Evolutionary conservation across 352 stramenopile genomes (phyloP), one percentile per base, ranked within the genome.

Genomic region (Pythium phragmitis): DNA sequence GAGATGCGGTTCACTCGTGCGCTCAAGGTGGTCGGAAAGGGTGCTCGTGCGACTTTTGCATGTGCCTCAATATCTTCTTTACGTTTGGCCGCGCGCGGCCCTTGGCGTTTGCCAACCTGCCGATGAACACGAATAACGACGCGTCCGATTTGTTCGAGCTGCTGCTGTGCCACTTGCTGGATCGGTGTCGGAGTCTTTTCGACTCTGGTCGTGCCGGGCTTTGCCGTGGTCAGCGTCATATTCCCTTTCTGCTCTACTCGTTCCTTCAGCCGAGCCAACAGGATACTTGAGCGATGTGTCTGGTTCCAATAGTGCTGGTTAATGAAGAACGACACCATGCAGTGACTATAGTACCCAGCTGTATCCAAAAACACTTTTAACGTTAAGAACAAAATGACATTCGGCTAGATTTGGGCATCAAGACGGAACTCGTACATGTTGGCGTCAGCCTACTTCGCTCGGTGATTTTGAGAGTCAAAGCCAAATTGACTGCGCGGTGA

Each of bases 191-290:
- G 5, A 8, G 4, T 2, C 17, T 54, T 16, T 14, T 41, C 26
- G 30, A 12, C 26, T 54, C 28, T n/a, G 26, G 28, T 6, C 48
- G 48, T 23, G 23, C 11, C 14, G 21, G 28, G 0, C 41, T 9
- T 26, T 54, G 48, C 16, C 48, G 48, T 23, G 48, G 48, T 6
- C 48, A 54, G 30, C 48, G 28, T 8, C 48, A 26, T 8, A 54
- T 54, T 26, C 48, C 48, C 2, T 54, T 41, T 13, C 16, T 54
- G 13, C 16, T 54, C 12, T 54, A 54, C 48, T 16, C n/a, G 21
- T 54, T 54, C 39, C 48, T 54, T 5, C 21, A 54, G 48, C 26
- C 28, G 11, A 54, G 11, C 14, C 37, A 3, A 42, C 37, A 12
- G 37, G 9, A 42, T 42, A 12, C 9, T 42, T 42, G 11, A 17